Conservation (phyloP, 441 rosid species). For the Populus hybrid region DNA sequence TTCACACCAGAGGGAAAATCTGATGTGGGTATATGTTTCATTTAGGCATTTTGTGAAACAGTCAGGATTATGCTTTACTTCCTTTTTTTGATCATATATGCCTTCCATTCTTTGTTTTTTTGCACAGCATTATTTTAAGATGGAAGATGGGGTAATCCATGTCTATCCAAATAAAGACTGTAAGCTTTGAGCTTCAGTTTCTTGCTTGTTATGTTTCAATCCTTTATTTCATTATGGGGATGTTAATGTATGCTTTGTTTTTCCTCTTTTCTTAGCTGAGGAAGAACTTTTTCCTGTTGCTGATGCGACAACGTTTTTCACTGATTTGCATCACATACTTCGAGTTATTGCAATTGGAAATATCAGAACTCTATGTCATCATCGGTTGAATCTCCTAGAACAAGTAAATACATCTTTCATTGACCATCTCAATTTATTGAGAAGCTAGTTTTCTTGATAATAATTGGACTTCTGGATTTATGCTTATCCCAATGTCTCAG, state of each 20-base stretch:
- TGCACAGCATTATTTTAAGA: conserved; percentile 85
- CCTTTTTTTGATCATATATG: conserved; percentile 14
- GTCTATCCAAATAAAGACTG: conserved; percentile 79
- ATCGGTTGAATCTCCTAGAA: conserved; percentile 90
- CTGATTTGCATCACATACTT: conserved; percentile 87
- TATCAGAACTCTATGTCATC: conserved; percentile 90
- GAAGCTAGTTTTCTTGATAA: conserved; percentile 10
- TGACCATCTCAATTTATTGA: conserved; percentile 4
- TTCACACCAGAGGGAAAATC: conserved; percentile 73
- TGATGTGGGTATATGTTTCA: conserved; percentile 46
- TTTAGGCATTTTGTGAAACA: background rate
- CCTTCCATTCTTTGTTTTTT: conserved; percentile 6
- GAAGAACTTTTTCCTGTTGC: conserved; percentile 91
- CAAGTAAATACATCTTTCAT: conserved; percentile 45
- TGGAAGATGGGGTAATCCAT: conserved; percentile 94
- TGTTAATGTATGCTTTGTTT: background rate
- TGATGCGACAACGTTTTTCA: conserved; percentile 91
- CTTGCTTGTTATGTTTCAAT: conserved; percentile 6
- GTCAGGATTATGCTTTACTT: background rate
- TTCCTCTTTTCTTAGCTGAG: conserved; percentile 40
- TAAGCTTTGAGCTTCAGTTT: conserved; percentile 31
- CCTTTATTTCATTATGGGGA: background rate
- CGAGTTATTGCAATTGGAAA: conserved; percentile 92
- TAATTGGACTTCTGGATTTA: conserved; percentile 16
- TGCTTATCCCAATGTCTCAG: conserved; percentile 34